Evolutionary conservation across 108 stramenopile species (phyloP).

Genomic region (Skeletonema tropicum): DNA sequence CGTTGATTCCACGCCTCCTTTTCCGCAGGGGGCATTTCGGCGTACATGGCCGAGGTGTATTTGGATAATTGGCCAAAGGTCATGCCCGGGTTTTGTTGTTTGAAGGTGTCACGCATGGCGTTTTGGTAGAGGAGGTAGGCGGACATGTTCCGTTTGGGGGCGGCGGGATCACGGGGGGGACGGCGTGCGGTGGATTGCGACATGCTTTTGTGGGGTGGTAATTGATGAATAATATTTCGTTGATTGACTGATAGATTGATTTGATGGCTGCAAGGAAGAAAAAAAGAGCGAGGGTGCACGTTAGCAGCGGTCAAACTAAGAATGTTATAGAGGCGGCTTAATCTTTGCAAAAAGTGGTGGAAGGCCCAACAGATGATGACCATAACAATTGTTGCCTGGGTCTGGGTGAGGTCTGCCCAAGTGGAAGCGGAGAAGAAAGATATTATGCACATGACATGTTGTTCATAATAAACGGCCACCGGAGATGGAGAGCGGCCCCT

Average conservation of each 20-base stretch:
- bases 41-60: constrained; percentile 88
- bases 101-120: constrained; percentile 85
- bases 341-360: not conserved
- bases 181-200: constrained; percentile 11
- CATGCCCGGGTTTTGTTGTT: constrained; percentile 79
- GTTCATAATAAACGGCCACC: not conserved
- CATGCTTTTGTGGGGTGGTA: constrained; percentile 45
- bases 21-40: constrained; percentile 74
- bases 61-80: constrained; percentile 86
- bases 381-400: not conserved
- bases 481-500: not conserved
- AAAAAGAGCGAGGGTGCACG: not conserved
- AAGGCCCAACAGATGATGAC: not conserved
- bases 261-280: not conserved
- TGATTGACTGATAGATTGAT: too few relatives aligned
- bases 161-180: constrained; percentile 63
- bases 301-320: not conserved
- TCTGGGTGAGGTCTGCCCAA: not conserved
- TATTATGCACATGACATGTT: not conserved
- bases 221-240: not conserved
- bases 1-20: constrained; percentile 80
- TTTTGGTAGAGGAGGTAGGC: constrained; percentile 84
- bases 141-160: constrained; percentile 89
- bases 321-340: not conserved
- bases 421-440: too few relatives aligned